Base-by-base conservation (phyloP, 2,329 filamentous ascomycete species). In the Verticillium klebahnii region DNA sequence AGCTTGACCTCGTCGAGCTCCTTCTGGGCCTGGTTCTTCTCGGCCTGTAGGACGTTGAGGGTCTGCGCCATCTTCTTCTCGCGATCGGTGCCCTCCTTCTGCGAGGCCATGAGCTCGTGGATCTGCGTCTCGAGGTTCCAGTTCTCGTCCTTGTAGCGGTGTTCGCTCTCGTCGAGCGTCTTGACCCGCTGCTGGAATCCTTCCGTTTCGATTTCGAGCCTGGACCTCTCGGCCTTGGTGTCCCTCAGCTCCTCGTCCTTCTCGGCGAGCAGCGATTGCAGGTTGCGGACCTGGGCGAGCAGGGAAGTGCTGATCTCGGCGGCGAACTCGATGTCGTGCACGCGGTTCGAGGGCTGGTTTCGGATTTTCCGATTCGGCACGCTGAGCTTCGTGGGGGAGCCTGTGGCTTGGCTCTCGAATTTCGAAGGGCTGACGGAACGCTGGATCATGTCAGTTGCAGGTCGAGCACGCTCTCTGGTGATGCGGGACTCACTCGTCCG, bases 321-420 rank as follows among this genome's bases (percentile, higher is more conserved):
- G n/a, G 94, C 95, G 71, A 99, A 96, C 69, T 97, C 93, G 71
- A 99, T 96, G 71, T 99, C 95, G 73, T 98, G 93, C 14, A 96
- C 89, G 59, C 93, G 88, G 72, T 89, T 95, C 11, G 90, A 86
- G 2, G 92, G 91, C 72, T 97, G 94, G 69, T 98, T 98, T 61
- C 95, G 86, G 72, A 95, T 85, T 73, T 93, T 95, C 67, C 94
- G 87, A 68, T 91, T 94, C 1, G 93, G 93, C 9, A 95, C 91
- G 69, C 84, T 90, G 65, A 96, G 82, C 77, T 98, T 99, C 54
- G 91, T 93, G 2, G 94, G 94, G 29, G 94, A 97, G 62, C 87
- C 89, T 9, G 89, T 90, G 54, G 91, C 91, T 72, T 94, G 90
- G 70, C 89, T 91, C 68, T 94, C 90, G 72, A 96, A 95, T 65